Base-by-base conservation (phyloP, 805 yeast genomes). In the Starmerella lactis-condensi region DNA sequence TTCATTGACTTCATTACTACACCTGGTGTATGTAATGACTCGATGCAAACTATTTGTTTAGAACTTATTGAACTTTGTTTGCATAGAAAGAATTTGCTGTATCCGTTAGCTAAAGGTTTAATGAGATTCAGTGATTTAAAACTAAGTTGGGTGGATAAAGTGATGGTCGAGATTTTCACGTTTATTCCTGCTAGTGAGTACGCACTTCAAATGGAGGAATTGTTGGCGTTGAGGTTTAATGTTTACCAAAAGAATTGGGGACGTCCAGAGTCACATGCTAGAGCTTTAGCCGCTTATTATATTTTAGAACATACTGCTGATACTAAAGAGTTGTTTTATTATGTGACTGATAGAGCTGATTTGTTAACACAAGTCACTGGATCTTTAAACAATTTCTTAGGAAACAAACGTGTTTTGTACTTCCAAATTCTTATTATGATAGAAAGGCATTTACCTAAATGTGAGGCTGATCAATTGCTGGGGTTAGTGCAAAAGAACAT, bases 61-160 rank as follows among this genome's bases (percentile, higher is more conserved):
- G 44, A 41, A 10, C 29, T 52, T 10, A 38, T 53, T 5, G 37
- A 36, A 10, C 45, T 42, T 13, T 41, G 56, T 34, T 60, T 47
- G 32, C 72, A 77, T 0, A 64, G 93, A 50, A 67, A 91, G 41
- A 62, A 75, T 2, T 53, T 82, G 6, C 51, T 79, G 16, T 83
- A 93, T 0, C 43, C 61, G 1, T 47, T 82, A 8, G 58, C 75
- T 7, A 50, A 49, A 17, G 46, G 56, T 5, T 40, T 81, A 17
- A 26, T 12, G 13, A 15, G 9, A 7, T 17, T 17, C 10, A 15
- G 13, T 6, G 27, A 41, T 14, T 4, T 22, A 15, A 13, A 13
- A 5, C 14, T 5, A 7, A 17, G 48, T 4, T 75, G 83, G 76
- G 37, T 76, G 1, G 57, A 63, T 4, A 52, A 57, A 7, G 35